Conservation (phyloP, 805 yeast genomes). For the Wickerhamomyces tratensis region DNA sequence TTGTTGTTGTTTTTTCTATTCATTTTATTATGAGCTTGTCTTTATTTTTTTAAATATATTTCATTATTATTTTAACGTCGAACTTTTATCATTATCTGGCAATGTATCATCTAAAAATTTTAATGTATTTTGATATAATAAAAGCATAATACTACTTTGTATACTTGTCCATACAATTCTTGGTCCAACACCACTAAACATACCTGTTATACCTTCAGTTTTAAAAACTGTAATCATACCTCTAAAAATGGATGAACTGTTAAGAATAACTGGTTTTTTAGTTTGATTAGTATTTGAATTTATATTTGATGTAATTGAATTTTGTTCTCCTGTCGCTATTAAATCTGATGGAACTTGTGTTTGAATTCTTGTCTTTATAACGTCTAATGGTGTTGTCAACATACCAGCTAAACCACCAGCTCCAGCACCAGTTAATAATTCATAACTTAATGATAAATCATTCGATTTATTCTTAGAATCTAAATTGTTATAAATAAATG, state of each 20-base stretch:
- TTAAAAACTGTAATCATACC: slow-evolving; percentile 50
- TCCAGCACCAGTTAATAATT: slow-evolving; percentile 82
- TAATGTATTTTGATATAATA: slow-evolving; percentile 74
- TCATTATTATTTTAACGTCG: too few species aligned
- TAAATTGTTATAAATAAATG: slow-evolving; percentile 29
- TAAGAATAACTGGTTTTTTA: slow-evolving; percentile 10
- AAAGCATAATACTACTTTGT: slow-evolving; percentile 89
- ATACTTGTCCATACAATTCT: slow-evolving; percentile 93
- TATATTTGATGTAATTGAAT: slow-evolving; percentile 5
- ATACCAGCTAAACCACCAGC: slow-evolving; percentile 94
- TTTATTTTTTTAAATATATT: too few species aligned
- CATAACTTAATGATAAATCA: slow-evolving; percentile 48
- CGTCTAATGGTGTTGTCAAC: slow-evolving; percentile 86
- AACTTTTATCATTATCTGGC: background rate
- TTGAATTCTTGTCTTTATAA: slow-evolving; percentile 85
- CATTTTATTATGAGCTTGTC: too few species aligned
- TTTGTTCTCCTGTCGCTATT: too few species aligned
- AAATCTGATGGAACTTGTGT: slow-evolving; percentile 48
- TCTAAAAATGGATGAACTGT: slow-evolving; percentile 35
- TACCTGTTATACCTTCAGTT: slow-evolving; percentile 68
- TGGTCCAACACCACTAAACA: slow-evolving; percentile 95
- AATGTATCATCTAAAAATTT: slow-evolving; percentile 25
- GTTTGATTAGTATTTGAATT: slow-evolving; percentile 7
- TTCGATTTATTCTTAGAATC: slow-evolving; percentile 15
- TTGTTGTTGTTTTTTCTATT: too few species aligned